A percentile compares a stretch with the other conserved stretches of the same genome.
phyloP scores from a whole-genome alignment of 768 basidiomycete species.

The Mycena alexandri region DNA sequence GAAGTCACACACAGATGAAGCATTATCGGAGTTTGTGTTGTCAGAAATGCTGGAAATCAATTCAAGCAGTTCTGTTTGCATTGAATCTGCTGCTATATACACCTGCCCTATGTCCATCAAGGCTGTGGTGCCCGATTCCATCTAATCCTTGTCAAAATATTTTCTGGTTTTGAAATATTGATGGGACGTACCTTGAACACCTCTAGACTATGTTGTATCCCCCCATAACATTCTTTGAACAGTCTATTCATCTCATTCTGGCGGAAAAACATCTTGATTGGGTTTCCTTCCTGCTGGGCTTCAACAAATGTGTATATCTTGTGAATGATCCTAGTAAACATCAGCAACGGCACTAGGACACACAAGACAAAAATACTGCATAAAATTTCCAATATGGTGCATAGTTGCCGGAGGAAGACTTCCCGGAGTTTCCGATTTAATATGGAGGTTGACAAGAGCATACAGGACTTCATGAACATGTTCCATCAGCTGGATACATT shows the following conservation, averaged over 20 bases:
- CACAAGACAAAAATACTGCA: neutral
- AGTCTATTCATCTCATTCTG: neutral
- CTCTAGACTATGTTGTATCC: neutral
- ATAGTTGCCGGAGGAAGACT: neutral
- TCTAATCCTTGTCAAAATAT: neutral
- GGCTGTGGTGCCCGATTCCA: neutral
- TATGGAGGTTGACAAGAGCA: neutral
- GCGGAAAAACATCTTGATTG: neutral
- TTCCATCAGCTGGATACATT: conserved; percentile 2
- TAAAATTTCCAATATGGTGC: neutral
- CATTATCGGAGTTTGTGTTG: neutral
- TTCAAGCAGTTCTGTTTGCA: neutral
- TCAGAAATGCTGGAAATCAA: neutral
- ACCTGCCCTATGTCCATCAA: neutral
- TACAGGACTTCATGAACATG: neutral
- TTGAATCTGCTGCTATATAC: neutral
- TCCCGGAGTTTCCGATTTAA: neutral
- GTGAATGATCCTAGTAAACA: neutral
- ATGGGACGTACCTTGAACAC: neutral
- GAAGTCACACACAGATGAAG: neutral
- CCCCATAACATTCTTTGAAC: neutral
- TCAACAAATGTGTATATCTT: neutral
- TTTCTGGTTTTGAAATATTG: neutral
- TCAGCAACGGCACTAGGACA: neutral
- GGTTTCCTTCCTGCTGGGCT: neutral